phyloP scores from a whole-genome alignment of 192 early-diverging fungal genomes.

The Podila epicladia region DNA sequence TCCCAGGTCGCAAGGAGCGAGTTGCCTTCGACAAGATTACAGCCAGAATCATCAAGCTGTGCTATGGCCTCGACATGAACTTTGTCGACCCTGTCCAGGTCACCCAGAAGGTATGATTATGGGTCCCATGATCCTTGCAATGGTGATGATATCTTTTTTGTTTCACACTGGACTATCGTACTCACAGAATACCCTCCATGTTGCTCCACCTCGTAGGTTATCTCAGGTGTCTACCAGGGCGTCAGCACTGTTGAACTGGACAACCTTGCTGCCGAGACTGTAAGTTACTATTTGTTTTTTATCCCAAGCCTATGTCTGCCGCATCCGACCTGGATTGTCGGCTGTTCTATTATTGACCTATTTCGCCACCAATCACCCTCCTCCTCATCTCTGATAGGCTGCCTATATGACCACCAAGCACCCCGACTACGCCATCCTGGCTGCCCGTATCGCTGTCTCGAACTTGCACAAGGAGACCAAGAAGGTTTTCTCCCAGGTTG shows the following conservation, averaged over 20 bases:
- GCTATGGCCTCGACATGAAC: slow-evolving; percentile 95
- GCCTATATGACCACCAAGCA: slow-evolving; percentile 94
- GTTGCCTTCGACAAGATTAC: slow-evolving; percentile 99
- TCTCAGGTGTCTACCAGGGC: slow-evolving; percentile 87
- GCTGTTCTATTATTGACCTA: not conserved
- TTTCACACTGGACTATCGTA: not conserved
- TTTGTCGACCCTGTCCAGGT: slow-evolving; percentile 95
- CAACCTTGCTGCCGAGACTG: slow-evolving; percentile 88
- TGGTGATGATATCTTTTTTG: not conserved
- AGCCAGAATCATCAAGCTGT: slow-evolving; percentile 94
- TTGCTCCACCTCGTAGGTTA: slow-evolving; percentile 64
- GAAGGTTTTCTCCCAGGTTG: slow-evolving; percentile 84
- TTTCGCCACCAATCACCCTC: not conserved
- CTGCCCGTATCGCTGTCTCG: slow-evolving; percentile 96
- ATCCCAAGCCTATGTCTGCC: not conserved
- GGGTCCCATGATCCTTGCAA: not conserved
- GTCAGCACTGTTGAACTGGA: slow-evolving; percentile 89
- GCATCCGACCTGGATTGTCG: not conserved
- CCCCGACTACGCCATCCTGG: slow-evolving; percentile 97
- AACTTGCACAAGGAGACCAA: slow-evolving; percentile 94
- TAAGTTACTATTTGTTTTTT: slow-evolving; percentile 6
- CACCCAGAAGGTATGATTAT: slow-evolving; percentile 84
- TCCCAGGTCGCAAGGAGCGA: slow-evolving; percentile 80
- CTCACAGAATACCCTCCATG: not conserved
- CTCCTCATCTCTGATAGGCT: slow-evolving; percentile 60